Base-by-base conservation (phyloP, 257 asterid species). In the Solanum clarkiae region DNA sequence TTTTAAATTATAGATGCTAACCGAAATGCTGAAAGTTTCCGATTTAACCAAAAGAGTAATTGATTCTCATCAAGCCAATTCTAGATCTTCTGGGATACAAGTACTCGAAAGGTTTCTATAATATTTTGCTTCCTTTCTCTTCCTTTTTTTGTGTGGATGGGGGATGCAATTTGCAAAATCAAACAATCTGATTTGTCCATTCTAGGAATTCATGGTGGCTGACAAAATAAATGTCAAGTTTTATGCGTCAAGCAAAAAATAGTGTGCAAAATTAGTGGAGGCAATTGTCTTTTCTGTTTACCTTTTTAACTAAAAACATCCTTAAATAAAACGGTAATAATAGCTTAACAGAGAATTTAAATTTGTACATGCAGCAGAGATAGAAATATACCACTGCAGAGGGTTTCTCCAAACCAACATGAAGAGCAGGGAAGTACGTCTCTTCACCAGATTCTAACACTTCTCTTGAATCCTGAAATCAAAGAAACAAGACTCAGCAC, bases 391-490 rank as follows among this genome's bases (percentile, higher is more conserved):
- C 99, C 92, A 97, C 91, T 60, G 97, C 93, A 89, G 94, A 93
- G 81, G 96, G 88, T 88, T 93, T 92, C 88, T 93, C 94, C 89
- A 85, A 75, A 82, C 98, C 99, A 89, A 97, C 93, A 63, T 86
- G 88, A 86, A 97, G 94, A 86, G 99, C 99, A 81, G 99, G 99
- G 85, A 89, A 97, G 89, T 92, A 94, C 26, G 95, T 97, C 89
- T 91, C 97, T 88, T 95, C 98, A 84, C 99, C 99, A 80, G 98
- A 94, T 90, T 90, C 98, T 56, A 93, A 84, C 80, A 85, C 90
- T 62, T 85, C 84, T 70, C 89, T 84, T 70, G 97, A 88, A 85
- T 93, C 98, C 99, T 95, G 95, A 84, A 84, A 84, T 26, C 82
- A 77, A 51, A 26, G 14, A 51, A 51, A 77, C 63, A 77, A 51